Evolutionary conservation across 2,329 filamentous ascomycete species (phyloP).

Genomic region (Ceratocystis albifundus): DNA sequence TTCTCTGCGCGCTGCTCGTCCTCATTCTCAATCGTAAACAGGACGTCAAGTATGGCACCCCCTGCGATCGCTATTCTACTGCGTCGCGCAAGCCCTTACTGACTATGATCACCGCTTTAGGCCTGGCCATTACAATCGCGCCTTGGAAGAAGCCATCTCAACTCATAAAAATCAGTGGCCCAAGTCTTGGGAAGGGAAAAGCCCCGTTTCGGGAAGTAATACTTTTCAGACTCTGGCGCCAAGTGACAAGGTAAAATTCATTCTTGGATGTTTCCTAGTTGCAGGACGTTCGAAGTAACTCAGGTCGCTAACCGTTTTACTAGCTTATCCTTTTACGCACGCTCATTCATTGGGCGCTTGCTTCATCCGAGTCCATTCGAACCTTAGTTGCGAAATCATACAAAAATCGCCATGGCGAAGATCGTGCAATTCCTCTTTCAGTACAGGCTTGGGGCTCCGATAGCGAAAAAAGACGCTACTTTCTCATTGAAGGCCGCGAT

Average conservation of each 20-base stretch:
- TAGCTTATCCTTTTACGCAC: constrained; percentile 75
- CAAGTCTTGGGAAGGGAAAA: constrained; percentile 67
- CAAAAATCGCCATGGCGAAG: constrained; percentile 70
- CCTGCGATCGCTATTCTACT: not conserved
- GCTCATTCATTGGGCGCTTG: constrained; percentile 76
- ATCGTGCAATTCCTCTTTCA: constrained; percentile 72
- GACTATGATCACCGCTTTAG: constrained; percentile 38
- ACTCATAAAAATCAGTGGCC: constrained; percentile 85
- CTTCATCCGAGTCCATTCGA: constrained; percentile 75
- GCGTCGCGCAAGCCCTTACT: not conserved
- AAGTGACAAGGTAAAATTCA: constrained; percentile 57
- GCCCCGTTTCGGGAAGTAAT: constrained; percentile 66
- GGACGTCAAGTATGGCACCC: constrained; percentile 73
- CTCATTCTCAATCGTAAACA: constrained; percentile 94
- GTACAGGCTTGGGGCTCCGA: constrained; percentile 86
- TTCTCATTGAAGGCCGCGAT: constrained; percentile 82
- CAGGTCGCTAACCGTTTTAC: not conserved
- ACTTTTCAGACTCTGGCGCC: constrained; percentile 76
- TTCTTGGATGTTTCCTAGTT: not conserved
- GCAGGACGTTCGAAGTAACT: not conserved
- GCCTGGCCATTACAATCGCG: constrained; percentile 81
- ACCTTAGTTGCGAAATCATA: constrained; percentile 75
- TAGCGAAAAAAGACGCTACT: constrained; percentile 85
- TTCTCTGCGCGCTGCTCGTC: constrained; percentile 79
- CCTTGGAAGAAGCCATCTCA: constrained; percentile 83